phyloP scores from a whole-genome alignment of 1,284 basidiomycete species.

The Sanguinoderma infundibulare region DNA sequence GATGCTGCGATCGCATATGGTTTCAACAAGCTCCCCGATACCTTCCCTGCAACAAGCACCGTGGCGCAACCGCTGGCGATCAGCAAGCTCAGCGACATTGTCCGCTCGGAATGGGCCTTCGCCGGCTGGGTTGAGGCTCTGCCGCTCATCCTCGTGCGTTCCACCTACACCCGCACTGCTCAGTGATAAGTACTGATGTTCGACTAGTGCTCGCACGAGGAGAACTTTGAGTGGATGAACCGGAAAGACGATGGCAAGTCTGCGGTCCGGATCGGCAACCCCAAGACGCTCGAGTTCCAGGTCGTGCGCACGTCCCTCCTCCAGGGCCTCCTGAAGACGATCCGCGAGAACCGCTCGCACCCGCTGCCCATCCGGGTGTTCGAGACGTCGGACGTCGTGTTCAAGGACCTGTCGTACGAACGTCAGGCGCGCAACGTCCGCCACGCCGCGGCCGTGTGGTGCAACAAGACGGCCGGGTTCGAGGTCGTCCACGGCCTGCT shows the following conservation, averaged over 20 bases:
- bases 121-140: conserved; percentile 97
- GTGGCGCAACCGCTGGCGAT: conserved; percentile 92
- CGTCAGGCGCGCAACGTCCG: conserved; percentile 88
- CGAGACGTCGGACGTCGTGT: conserved; percentile 92
- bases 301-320: conserved; percentile 95
- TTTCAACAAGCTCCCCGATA: conserved; percentile 94
- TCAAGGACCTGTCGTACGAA: conserved; percentile 83
- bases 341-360: conserved; percentile 96
- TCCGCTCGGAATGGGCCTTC: conserved; percentile 90
- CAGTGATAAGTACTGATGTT: not conserved
- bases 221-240: conserved; percentile 96
- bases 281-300: conserved; percentile 97
- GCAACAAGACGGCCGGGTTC: conserved; percentile 96
- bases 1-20: conserved; percentile 98
- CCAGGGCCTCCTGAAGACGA: conserved; percentile 95
- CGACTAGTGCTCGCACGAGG: conserved; percentile 91
- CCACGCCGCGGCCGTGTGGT: conserved; percentile 91
- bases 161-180: not conserved
- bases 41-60: conserved; percentile 94
- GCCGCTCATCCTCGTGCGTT: conserved; percentile 88
- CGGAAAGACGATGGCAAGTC: conserved; percentile 80
- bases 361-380: conserved; percentile 93
- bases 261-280: conserved; percentile 94
- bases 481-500: conserved; percentile 96
- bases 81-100: conserved; percentile 90